Evolutionary conservation across 177 flowering plant species (phyloP).

Genomic region (Vitis hybrid): DNA sequence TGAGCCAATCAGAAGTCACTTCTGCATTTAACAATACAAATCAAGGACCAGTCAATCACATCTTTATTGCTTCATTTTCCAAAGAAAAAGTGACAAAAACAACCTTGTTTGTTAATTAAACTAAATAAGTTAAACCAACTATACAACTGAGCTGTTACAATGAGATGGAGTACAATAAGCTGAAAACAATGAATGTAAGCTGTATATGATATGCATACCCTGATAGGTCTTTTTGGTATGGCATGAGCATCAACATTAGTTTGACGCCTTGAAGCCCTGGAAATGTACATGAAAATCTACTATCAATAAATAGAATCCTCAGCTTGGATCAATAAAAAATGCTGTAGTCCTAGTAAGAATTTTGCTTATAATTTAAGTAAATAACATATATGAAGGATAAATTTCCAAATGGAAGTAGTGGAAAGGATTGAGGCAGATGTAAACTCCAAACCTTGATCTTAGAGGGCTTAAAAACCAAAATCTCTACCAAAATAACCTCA

Average conservation of each 20-base stretch:
- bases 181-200: constrained; percentile 1
- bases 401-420: not conserved
- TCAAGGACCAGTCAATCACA: too few relatives aligned
- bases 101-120: too few relatives aligned
- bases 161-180: not conserved
- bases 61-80: too few relatives aligned
- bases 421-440: not conserved
- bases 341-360: not conserved
- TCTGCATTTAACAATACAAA: too few relatives aligned
- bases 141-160: not conserved
- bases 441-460: too few relatives aligned
- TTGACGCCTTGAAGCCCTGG: constrained; percentile 43
- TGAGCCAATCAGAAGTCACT: too few relatives aligned
- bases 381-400: not conserved
- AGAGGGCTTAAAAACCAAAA: not conserved
- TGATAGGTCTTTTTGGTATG: constrained; percentile 39
- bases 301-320: not conserved
- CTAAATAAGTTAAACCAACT: too few relatives aligned
- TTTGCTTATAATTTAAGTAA: not conserved
- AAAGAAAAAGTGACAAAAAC: too few relatives aligned
- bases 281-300: constrained; percentile 3
- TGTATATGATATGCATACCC: constrained; percentile 28
- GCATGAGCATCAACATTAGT: constrained; percentile 23
- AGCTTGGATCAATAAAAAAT: not conserved
- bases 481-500: not conserved